These are phyloP conservation scores for Blastobotrys robertii DNA, from an alignment of 805 yeast genomes.

Conservation along the genomic window DNA sequence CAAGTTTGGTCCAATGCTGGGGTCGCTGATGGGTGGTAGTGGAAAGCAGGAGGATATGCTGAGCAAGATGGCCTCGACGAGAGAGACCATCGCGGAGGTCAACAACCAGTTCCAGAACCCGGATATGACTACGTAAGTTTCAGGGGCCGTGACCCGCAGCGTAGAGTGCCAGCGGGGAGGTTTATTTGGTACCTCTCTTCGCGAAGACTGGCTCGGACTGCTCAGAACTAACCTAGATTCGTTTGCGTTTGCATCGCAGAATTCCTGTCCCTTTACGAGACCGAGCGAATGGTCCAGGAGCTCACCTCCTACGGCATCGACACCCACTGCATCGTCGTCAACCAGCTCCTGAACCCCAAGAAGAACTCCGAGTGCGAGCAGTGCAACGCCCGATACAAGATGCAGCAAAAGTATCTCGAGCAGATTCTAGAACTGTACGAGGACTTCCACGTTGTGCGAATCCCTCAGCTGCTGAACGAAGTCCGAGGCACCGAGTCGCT, in stretches of 20 bases:
- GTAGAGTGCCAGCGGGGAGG: too few species aligned
- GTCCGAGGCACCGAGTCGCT: constrained; percentile 87
- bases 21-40: constrained; percentile 58
- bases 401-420: constrained; percentile 90
- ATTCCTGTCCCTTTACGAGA: constrained; percentile 89
- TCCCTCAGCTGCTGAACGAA: constrained; percentile 92
- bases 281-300: constrained; percentile 97
- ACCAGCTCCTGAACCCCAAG: constrained; percentile 84
- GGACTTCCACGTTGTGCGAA: constrained; percentile 91
- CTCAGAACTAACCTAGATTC: constrained; percentile 18
- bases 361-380: constrained; percentile 65
- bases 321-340: constrained; percentile 91
- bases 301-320: constrained; percentile 91
- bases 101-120: constrained; percentile 94
- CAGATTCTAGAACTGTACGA: constrained; percentile 95
- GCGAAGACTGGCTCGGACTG: constrained; percentile 1
- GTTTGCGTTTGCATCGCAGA: constrained; percentile 97
- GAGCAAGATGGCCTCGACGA: constrained; percentile 68
- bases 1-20: constrained; percentile 84
- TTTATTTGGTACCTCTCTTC: too few species aligned
- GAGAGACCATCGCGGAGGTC: constrained; percentile 74
- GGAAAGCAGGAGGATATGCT: constrained; percentile 50
- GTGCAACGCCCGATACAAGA: constrained; percentile 86
- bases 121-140: constrained; percentile 83
- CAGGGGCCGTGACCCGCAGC: too few species aligned